Base-by-base conservation (phyloP, 1,284 basidiomycete genomes). In the Cutaneotrichosporon daszewskae region DNA sequence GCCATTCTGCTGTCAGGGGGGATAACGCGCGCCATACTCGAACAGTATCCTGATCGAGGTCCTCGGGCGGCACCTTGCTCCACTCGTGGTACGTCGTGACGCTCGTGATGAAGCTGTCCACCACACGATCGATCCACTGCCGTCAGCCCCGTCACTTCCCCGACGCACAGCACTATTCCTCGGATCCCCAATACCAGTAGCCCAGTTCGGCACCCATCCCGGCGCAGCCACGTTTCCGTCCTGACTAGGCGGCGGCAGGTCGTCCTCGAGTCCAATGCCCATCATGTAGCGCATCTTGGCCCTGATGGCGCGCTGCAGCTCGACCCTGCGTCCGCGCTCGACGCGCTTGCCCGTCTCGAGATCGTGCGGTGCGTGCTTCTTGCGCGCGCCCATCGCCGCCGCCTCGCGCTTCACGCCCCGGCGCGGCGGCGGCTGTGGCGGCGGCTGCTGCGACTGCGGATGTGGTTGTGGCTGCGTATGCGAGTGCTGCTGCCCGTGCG, bases 91-190 rank as follows among this genome's bases (percentile, higher is more conserved):
- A 36, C 18, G 35, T 31, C 5, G 38, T 25, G 10, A 47, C 56
- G 17, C 55, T 54, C 3, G 42, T 36, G 27, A 58, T 50, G 29
- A 58, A 51, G n/a, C 31, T 25, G 1, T 28, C 20, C n/a, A 43
- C 47, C 5, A 58, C 44, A 3, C 43, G 34, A 24, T 55, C 50
- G 17, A 58, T 34, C 51, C 54, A 55, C 56, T 58, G 43, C 24
- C 20, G 29, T 40, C 33, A 40, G 43, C 31, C 5, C 13, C 18
- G 13, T 23, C 19, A 4, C 8, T 22, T 6, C n/a, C 12, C 13
- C 14, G n/a, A 51, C 53, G 13, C 24, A 58, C 56, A 22, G 37
- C 32, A 17, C 36, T 39, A 34, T 55, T 58, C 5, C 22, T 22
- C 6, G 28, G 32, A 17, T 53, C 46, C 17, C 44, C 49, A 16